Conservation (phyloP, 208 protist genomes). For the Acanthamoeba healyi region DNA sequence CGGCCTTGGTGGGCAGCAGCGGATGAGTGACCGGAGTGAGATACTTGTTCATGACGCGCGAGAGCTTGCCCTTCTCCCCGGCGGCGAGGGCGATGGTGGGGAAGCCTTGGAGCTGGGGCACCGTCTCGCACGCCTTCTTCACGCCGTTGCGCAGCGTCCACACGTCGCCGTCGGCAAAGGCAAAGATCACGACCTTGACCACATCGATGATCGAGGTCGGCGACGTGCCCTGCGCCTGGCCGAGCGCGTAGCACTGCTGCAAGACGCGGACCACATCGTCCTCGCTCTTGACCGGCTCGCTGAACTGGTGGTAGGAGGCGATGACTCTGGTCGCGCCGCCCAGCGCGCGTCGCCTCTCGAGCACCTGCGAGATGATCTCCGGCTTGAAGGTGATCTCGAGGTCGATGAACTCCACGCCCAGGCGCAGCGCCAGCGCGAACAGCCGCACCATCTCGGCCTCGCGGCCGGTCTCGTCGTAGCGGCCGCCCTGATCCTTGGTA, state of each 20-base stretch:
- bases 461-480: slow-evolving; percentile 77
- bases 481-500: slow-evolving; percentile 85
- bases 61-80: slow-evolving; percentile 80
- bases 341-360: neutral
- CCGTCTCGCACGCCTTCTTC: slow-evolving; percentile 11
- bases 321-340: slow-evolving; percentile 61
- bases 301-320: slow-evolving; percentile 75
- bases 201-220: slow-evolving; percentile 60
- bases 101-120: neutral
- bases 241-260: slow-evolving; percentile 54
- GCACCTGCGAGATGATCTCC: neutral
- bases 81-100: slow-evolving; percentile 82
- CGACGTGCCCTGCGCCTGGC: neutral
- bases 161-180: slow-evolving; percentile 70
- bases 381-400: slow-evolving; percentile 81
- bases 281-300: slow-evolving; percentile 7
- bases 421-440: slow-evolving; percentile 80
- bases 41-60: slow-evolving; percentile 80
- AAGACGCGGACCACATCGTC: slow-evolving; percentile 28
- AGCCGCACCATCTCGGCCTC: slow-evolving; percentile 61
- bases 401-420: slow-evolving; percentile 89
- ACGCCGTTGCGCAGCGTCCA: slow-evolving; percentile 75
- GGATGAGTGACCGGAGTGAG: slow-evolving; percentile 83
- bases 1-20: slow-evolving; percentile 74
- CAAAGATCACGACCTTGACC: slow-evolving; percentile 83